phyloP scores from a whole-genome alignment of 2,329 filamentous ascomycete species.

The Calonectria hawksworthii region DNA sequence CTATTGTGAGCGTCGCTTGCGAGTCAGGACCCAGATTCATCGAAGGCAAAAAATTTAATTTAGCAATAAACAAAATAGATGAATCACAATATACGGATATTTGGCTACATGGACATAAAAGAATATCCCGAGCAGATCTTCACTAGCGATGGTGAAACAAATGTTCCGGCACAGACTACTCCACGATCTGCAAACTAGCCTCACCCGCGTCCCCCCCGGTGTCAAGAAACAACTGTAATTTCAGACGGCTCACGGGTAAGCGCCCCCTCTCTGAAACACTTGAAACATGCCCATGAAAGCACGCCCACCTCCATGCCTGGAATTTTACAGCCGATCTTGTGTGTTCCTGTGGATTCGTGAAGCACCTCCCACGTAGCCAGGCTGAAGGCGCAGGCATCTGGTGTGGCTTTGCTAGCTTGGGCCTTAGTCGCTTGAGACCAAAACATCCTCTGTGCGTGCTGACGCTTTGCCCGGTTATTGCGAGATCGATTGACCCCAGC shows the following conservation, averaged over 20 bases:
- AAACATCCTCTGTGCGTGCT: not conserved
- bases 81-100: too few species aligned
- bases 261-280: not conserved
- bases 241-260: not conserved
- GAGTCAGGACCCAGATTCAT: too few species aligned
- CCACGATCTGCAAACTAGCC: too few species aligned
- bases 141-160: not conserved
- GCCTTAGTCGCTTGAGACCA: not conserved
- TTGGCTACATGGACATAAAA: not conserved
- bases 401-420: not conserved
- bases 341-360: not conserved
- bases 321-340: not conserved
- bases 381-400: slow-evolving; percentile 3
- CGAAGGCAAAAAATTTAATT: not conserved
- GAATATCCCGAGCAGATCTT: not conserved
- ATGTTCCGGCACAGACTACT: not conserved
- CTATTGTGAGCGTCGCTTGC: not conserved
- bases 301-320: not conserved
- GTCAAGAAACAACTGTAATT: not conserved
- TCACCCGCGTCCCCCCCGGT: too few species aligned
- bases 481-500: not conserved
- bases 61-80: not conserved
- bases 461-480: not conserved
- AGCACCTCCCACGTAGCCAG: not conserved
- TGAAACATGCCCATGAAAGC: not conserved